Conservation (phyloP, 352 stramenopile genomes). For the Phytophthora sojae region DNA sequence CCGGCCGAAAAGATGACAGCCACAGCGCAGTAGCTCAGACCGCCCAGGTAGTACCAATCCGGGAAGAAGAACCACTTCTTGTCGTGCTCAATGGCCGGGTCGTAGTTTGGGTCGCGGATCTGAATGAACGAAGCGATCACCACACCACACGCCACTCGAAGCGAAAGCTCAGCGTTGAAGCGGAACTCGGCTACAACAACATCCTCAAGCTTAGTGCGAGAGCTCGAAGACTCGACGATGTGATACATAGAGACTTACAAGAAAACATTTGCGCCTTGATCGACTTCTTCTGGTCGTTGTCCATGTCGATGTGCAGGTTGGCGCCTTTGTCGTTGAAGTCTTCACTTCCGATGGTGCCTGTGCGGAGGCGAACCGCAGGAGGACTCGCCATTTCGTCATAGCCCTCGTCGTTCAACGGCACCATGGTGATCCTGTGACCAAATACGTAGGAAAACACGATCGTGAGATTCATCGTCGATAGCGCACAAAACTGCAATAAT, state of each 20-base stretch:
- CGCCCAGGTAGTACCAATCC: slow-evolving; percentile 64
- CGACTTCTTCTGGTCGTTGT: slow-evolving; percentile 62
- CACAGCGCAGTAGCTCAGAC: slow-evolving; percentile 73
- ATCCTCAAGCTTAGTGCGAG: neutral
- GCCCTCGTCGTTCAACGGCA: slow-evolving; percentile 37
- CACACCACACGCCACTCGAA: slow-evolving; percentile 74
- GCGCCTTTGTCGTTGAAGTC: slow-evolving; percentile 68
- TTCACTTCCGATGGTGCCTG: slow-evolving; percentile 61
- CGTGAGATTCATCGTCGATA: slow-evolving; percentile 14
- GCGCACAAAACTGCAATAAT: neutral
- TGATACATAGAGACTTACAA: slow-evolving; percentile 43
- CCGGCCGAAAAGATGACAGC: slow-evolving; percentile 80
- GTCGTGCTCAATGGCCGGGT: slow-evolving; percentile 44
- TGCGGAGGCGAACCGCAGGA: slow-evolving; percentile 45
- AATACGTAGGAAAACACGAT: slow-evolving; percentile 2
- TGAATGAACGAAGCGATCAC: slow-evolving; percentile 77
- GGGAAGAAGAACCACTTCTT: slow-evolving; percentile 85
- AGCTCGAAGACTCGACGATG: neutral
- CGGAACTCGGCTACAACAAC: slow-evolving; percentile 58
- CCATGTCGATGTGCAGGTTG: slow-evolving; percentile 75
- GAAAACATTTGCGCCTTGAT: slow-evolving; percentile 61
- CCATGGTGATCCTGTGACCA: slow-evolving; percentile 17
- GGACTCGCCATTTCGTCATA: slow-evolving; percentile 43
- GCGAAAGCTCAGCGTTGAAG: slow-evolving; percentile 72
- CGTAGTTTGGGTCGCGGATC: slow-evolving; percentile 59